Percentiles rank a stretch among this genome's conserved stretches.
These are phyloP conservation scores for Artemisia tridentata DNA, from an alignment of 129 eudicot species.

Conservation along the genomic window DNA sequence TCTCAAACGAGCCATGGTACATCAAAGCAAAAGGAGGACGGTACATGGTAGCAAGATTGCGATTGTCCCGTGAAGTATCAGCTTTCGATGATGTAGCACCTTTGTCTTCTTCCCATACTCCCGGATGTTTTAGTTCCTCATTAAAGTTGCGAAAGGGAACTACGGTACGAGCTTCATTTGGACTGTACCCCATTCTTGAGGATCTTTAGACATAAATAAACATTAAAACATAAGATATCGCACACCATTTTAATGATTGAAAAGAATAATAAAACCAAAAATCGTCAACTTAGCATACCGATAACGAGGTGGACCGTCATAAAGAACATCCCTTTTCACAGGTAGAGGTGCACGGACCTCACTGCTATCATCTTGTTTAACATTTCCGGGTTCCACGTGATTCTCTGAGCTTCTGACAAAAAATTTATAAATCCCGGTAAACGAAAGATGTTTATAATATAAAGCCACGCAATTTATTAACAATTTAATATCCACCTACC, in stretches of 20 bases:
- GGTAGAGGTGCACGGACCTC: slow-evolving; percentile 92
- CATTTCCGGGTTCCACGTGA: slow-evolving; percentile 30
- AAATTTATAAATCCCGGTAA: not conserved
- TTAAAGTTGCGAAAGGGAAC: slow-evolving; percentile 94
- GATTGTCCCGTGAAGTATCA: slow-evolving; percentile 69
- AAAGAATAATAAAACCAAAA: not conserved
- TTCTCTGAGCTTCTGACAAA: slow-evolving; percentile 40
- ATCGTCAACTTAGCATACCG: slow-evolving; percentile 48
- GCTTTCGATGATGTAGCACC: slow-evolving; percentile 55
- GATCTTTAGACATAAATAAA: slow-evolving; percentile 32
- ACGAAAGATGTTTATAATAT: not conserved
- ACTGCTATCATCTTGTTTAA: slow-evolving; percentile 33
- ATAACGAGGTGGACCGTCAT: slow-evolving; percentile 57
- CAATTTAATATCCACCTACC: slow-evolving; percentile 38
- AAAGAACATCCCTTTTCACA: slow-evolving; percentile 90
- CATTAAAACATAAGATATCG: not conserved
- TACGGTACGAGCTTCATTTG: slow-evolving; percentile 63
- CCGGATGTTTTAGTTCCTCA: slow-evolving; percentile 76
- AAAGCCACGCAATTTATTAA: not conserved
- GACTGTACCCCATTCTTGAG: slow-evolving; percentile 53
- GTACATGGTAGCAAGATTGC: slow-evolving; percentile 88
- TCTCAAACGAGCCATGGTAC: slow-evolving; percentile 86
- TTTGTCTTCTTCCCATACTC: slow-evolving; percentile 76
- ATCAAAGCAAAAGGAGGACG: slow-evolving; percentile 95
- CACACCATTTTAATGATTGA: not conserved